Conservation (phyloP, 148 eudicot species). For the Fagopyrum esculentum region DNA sequence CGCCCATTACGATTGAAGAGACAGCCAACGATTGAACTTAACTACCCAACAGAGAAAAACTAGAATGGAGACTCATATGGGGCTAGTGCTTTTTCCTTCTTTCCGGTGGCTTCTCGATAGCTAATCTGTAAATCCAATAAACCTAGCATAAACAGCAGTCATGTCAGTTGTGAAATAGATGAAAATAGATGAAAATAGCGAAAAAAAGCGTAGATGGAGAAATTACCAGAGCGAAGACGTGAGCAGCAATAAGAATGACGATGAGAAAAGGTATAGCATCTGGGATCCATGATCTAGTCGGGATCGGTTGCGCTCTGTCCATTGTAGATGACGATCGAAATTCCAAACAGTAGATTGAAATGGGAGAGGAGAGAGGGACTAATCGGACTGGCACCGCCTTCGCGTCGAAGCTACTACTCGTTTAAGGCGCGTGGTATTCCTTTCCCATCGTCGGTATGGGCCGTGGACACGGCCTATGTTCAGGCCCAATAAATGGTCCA, state of each 20-base stretch:
- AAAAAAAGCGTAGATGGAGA: background rate
- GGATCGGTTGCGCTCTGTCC: slow-evolving; percentile 19
- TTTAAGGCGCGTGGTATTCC: slow-evolving; percentile 1
- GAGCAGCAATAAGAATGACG: slow-evolving; percentile 34
- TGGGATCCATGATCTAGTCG: slow-evolving; percentile 21
- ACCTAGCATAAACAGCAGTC: slow-evolving; percentile 21
- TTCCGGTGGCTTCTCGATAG: slow-evolving; percentile 47
- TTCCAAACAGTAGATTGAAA: background rate
- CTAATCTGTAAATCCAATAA: slow-evolving; percentile 67
- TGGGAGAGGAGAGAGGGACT: background rate
- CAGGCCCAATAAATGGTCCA: background rate
- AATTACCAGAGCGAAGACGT: slow-evolving; percentile 38
- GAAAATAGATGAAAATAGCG: background rate
- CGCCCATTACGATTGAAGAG: background rate
- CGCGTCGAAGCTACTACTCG: background rate
- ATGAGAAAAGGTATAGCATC: slow-evolving; percentile 28
- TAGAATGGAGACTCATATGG: slow-evolving; percentile 6
- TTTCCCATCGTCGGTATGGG: background rate
- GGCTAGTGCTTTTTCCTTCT: slow-evolving; percentile 45
- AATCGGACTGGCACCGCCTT: background rate
- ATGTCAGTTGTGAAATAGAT: background rate
- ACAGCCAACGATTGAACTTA: background rate
- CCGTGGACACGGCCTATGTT: background rate
- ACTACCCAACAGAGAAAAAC: slow-evolving; percentile 1
- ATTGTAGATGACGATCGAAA: slow-evolving; percentile 12